Evolutionary conservation across 2,329 filamentous ascomycete genomes (phyloP).

Genomic region (Aulographum hederae): DNA sequence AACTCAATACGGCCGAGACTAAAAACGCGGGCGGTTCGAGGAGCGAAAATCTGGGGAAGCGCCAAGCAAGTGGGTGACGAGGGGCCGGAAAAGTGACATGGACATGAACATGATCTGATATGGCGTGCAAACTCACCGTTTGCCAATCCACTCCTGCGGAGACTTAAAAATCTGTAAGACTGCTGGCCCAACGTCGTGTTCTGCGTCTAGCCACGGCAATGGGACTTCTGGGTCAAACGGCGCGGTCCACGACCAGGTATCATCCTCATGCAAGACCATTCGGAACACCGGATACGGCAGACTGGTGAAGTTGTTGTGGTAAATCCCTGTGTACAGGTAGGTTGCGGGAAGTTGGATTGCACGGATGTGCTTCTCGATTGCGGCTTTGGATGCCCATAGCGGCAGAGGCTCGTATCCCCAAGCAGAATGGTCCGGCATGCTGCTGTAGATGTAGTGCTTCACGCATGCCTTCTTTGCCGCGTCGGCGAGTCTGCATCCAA

Average conservation of each 20-base stretch:
- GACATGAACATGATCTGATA: too few relatives aligned
- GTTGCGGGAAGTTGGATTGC: conserved; percentile 70
- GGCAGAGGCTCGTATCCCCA: conserved; percentile 79
- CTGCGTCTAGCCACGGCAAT: conserved; percentile 87
- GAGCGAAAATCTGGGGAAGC: too few relatives aligned
- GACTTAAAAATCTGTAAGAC: conserved; percentile 91
- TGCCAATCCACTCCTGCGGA: conserved; percentile 61
- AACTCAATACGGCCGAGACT: background rate
- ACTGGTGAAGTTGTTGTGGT: conserved; percentile 98
- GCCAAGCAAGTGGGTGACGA: too few relatives aligned
- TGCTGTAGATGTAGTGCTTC: conserved; percentile 88
- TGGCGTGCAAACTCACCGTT: conserved; percentile 37
- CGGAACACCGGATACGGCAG: conserved; percentile 85
- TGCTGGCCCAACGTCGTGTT: conserved; percentile 87
- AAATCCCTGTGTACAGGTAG: conserved; percentile 92
- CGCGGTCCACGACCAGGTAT: conserved; percentile 80
- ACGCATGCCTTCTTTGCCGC: conserved; percentile 72
- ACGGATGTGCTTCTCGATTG: conserved; percentile 79
- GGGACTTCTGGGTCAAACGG: conserved; percentile 82
- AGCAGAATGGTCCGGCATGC: conserved; percentile 84
- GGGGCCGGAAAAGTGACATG: too few relatives aligned
- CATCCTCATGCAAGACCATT: conserved; percentile 73
- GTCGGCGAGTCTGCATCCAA: conserved; percentile 75
- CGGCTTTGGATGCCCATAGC: conserved; percentile 82
- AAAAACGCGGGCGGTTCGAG: too few relatives aligned